These are phyloP conservation scores for Geotrichum ghanense DNA, from an alignment of 805 yeast species.

Conservation along the genomic window DNA sequence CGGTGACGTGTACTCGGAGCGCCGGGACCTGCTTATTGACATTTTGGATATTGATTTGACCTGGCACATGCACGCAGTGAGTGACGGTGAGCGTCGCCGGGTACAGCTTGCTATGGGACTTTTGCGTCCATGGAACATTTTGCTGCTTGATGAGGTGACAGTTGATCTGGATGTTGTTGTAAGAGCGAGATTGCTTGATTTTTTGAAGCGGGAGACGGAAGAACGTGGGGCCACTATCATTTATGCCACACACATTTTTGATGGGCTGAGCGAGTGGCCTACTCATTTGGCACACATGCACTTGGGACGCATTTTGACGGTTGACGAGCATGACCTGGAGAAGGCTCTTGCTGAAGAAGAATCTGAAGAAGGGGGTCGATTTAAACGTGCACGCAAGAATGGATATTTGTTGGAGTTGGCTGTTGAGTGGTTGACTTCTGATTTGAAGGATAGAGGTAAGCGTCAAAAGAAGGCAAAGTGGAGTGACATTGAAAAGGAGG, in stretches of 20 bases:
- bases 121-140: conserved; percentile 76
- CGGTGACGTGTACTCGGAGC: conserved; percentile 57
- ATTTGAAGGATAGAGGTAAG: conserved; percentile 40
- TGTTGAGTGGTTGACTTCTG: conserved; percentile 27
- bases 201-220: conserved; percentile 63
- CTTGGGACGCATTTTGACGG: conserved; percentile 41
- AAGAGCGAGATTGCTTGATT: conserved; percentile 58
- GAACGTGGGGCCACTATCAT: conserved; percentile 55
- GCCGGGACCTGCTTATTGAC: conserved; percentile 66
- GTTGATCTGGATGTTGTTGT: conserved; percentile 93
- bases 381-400: conserved; percentile 5
- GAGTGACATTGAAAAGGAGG: conserved; percentile 38
- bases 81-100: conserved; percentile 92
- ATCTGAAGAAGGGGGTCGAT: conserved; percentile 4
- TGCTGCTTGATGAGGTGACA: conserved; percentile 91
- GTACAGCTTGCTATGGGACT: conserved; percentile 93
- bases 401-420: conserved; percentile 27
- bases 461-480: conserved; percentile 42
- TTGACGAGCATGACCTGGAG: conserved; percentile 7
- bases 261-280: conserved; percentile 89
- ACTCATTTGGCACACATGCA: conserved; percentile 69
- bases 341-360: conserved; percentile 14
- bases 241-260: conserved; percentile 93
- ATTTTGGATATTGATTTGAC: conserved; percentile 74
- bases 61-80: conserved; percentile 87